Evolutionary conservation across 495 filamentous ascomycete species (phyloP), one percentile per base, ranked within the genome.

Genomic region (Filosporella fistucella): DNA sequence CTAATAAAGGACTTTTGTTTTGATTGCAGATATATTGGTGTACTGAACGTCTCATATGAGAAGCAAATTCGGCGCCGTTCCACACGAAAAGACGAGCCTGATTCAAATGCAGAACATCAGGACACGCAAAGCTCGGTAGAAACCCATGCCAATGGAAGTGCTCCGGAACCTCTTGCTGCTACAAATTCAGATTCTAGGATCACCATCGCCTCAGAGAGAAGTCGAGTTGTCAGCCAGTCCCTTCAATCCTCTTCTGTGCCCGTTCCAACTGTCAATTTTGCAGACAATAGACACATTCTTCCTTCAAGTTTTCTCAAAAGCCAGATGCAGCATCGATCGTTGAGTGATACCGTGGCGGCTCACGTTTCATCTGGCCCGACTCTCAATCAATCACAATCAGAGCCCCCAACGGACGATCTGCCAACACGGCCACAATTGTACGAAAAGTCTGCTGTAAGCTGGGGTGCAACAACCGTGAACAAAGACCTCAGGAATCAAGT

Each of bases 391-490:
- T n/a, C n/a, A n/a, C n/a, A n/a, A n/a, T n/a, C n/a, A n/a, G n/a
- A n/a, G n/a, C n/a, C n/a, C n/a, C n/a, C n/a, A n/a, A n/a, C n/a
- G n/a, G 30, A 18, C 25, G 42, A 43, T 36, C 11, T 25, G 17
- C 11, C 28, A 3, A 34, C 52, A 17, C 67, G 74, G 5, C 74
- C 74, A 10, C 61, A 49, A 14, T 47, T 76, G 29, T 65, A 67
- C n/a, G 68, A 73, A 10, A 69, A 70, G 13, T 71, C 72, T 53
- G 70, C 73, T n/a, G 76, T 80, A 46, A 91, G 87, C 63, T 96
- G 89, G 94, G 93, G 93, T 11, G 88, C 89, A n/a, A 98, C 93
- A 2, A 91, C 81, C 16, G 86, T 97, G 17, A 98, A 98, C 59
- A 84, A 81, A 46, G 82, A 82, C 50, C 68, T 98, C 16, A 82